Evolutionary conservation across 1,139 yeast species (phyloP), one percentile per base, ranked within the genome.

Genomic region (Zhuliangozyma parablackwelliae): DNA sequence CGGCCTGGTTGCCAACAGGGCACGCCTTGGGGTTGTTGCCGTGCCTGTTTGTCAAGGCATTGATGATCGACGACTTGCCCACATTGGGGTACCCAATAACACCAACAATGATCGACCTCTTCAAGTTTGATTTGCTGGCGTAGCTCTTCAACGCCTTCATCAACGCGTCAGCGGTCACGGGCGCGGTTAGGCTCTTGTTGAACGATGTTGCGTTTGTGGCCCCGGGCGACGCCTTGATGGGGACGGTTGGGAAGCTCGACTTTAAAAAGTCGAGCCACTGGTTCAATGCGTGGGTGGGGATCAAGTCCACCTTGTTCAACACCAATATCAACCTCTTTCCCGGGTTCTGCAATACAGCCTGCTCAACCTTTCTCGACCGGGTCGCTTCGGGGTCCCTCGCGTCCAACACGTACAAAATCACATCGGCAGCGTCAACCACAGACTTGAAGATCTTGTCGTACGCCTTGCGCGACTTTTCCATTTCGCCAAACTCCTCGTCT

Each of bases 361-460:
- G 84, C 67, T 92, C 99, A 29, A 92, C 94, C 56, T 80, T 87
- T 57, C 81, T 79, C 10, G 97, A 89, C 57, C 99, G 78, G 5
- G 98, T 92, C 26, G 90, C 81, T 59, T 87, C 96, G 36, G 99
- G 98, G 62, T 92, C 97, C 61, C 99, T 81, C 3, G 99, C 96
- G 64, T 92, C 99, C 54, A 92, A 69, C 20, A 92, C 97, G 52
- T 94, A 92, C 39, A 92, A 70, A 24, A 92, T 72, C 40, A 92
- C 97, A 61, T 90, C 97, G 2, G 96, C 72, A 24, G 89, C 82
- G 41, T 88, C 97, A 33, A 90, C 90, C 30, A 82, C 89, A 5
- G 81, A 65, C 56, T 82, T 82, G 68, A 84, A 83, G 35, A 90
- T 85, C 61, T 89, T 87, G 58, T 89, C 96, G 63, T 86, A 92